Evolutionary conservation across 2,329 filamentous ascomycete genomes (phyloP).

Genomic region (Aureobasidium sp.): DNA sequence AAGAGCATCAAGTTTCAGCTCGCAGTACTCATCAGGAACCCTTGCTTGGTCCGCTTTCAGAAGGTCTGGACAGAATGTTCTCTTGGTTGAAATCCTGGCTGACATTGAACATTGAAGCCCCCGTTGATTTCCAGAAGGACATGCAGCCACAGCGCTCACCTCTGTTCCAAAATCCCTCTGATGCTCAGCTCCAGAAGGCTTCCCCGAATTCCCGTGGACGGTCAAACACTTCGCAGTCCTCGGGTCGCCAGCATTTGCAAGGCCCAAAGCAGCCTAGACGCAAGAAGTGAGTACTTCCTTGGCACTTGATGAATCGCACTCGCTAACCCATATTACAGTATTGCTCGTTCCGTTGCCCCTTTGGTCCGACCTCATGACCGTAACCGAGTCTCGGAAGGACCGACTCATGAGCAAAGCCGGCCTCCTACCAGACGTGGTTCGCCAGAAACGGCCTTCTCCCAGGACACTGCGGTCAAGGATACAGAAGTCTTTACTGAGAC

Average conservation of each 20-base stretch:
- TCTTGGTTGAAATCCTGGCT: constrained; percentile 11
- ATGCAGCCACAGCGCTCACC: not conserved
- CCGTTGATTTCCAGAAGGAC: not conserved
- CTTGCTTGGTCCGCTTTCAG: not conserved
- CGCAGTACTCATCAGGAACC: not conserved
- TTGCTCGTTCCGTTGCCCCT: not conserved
- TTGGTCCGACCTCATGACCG: not conserved
- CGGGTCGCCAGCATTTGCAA: not conserved
- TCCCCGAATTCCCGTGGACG: not conserved
- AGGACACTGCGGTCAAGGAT: not conserved
- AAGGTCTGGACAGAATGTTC: constrained; percentile 5
- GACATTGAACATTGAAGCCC: constrained; percentile 11
- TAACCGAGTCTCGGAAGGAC: too few relatives aligned
- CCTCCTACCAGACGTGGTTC: not conserved
- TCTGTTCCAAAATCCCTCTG: not conserved
- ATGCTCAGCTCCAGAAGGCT: not conserved
- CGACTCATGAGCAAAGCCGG: not conserved
- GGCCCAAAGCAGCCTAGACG: not conserved
- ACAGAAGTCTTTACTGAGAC: not conserved
- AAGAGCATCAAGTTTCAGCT: constrained; percentile 2
- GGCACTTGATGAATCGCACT: not conserved
- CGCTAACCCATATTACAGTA: not conserved
- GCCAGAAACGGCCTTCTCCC: not conserved
- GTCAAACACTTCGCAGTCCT: not conserved
- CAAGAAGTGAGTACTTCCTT: not conserved